Base-by-base conservation (phyloP, 768 basidiomycete species). In the Tricholoma matsutake region DNA sequence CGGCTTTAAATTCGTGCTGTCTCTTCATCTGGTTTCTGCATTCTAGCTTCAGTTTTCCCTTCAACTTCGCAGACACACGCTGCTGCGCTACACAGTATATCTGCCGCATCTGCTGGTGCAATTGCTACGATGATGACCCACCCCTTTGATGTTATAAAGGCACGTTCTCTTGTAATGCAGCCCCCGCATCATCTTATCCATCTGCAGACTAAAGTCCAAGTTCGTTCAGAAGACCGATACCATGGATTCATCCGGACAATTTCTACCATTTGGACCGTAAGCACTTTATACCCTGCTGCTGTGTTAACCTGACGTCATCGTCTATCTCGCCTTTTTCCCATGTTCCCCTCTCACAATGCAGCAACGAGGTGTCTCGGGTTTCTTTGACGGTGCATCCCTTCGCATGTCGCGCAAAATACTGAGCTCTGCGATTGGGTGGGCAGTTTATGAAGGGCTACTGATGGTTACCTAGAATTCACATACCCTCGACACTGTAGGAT, bases 111-210 rank as follows among this genome's bases (percentile, higher is more conserved):
- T 0, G 94, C 95, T 8, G 92, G 94, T 2, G 87, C 86, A 1
- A 79, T 95, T 56, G 94, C 94, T 1, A 96, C 94, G 0, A 73
- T 94, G 57, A 81, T 81, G 1, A 98, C 96, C 1, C 93, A 95
- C 66, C 96, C 96, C 2, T 96, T 96, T 65, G 95, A 98, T 70
- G 93, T 95, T 45, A 82, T 97, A 64, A 98, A 98, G 82, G 94
- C 92, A 63, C 29, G 63, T 56, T 54, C 11, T 34, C 52, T 11
- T 3, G n/a, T 55, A 53, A 39, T 13, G n/a, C 3, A 25, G 22
- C 31, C 25, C 1, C 20, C 28, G 31, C 20, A 57, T 3, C 13
- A n/a, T 32, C 37, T 35, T 51, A 22, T 58, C 37, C 37, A 56
- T 34, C 51, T 59, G 10, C 58, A 94, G 92, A 98, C 95, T 0